phyloP scores from a whole-genome alignment of 106 monocot species.

The Phalaenopsis equestris region DNA sequence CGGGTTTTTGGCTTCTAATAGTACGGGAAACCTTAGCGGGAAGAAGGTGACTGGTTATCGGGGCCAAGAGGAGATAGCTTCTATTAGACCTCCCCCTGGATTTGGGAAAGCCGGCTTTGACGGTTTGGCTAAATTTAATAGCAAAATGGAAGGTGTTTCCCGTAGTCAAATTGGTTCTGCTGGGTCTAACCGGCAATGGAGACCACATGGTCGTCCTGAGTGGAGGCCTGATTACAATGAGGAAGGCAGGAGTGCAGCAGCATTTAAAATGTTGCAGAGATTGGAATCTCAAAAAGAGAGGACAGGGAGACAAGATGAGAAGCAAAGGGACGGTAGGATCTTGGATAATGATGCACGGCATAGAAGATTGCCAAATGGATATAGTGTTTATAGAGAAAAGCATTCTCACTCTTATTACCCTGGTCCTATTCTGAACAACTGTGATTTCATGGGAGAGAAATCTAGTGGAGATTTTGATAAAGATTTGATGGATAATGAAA shows the following conservation, averaged over 20 bases:
- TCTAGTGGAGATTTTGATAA: background rate
- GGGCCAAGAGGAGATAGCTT: background rate
- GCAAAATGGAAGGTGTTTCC: background rate
- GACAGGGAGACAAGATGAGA: background rate
- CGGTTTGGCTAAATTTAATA: background rate
- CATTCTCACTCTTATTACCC: background rate
- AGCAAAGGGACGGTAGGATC: background rate
- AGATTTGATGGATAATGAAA: slow-evolving; percentile 7
- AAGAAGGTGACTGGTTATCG: slow-evolving; percentile 2
- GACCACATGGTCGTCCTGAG: background rate
- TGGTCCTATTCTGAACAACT: slow-evolving; percentile 4
- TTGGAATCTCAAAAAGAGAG: background rate
- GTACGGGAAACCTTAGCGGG: background rate
- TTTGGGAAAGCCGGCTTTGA: background rate
- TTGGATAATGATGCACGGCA: background rate
- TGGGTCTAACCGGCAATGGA: background rate
- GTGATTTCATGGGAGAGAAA: background rate
- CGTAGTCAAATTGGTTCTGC: slow-evolving; percentile 2
- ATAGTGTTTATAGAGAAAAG: background rate
- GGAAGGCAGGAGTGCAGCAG: background rate
- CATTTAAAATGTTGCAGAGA: background rate
- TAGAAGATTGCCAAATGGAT: background rate
- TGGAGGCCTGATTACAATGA: background rate
- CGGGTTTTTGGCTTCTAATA: slow-evolving; percentile 2
- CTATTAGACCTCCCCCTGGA: slow-evolving; percentile 6